phyloP scores from a whole-genome alignment of 371 early-diverging fungal genomes.

The Mortierella polycephala region DNA sequence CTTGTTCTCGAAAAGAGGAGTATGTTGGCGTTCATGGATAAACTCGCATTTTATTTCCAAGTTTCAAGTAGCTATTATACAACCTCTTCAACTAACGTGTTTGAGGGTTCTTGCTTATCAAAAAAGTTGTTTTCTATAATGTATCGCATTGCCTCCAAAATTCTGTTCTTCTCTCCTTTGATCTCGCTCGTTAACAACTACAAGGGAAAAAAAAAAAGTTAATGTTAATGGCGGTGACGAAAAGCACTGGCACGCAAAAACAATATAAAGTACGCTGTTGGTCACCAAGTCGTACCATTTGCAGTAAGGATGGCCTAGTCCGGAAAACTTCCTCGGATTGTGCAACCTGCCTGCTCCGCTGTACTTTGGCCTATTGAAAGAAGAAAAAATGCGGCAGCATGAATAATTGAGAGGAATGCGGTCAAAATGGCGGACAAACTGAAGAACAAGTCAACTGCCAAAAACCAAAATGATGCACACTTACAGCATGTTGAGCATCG shows the following conservation, averaged over 20 bases:
- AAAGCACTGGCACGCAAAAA: neutral
- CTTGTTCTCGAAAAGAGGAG: no score
- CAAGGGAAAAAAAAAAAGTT: neutral
- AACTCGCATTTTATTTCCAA: no score
- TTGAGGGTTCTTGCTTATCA: constrained; percentile 46
- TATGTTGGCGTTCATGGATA: no score
- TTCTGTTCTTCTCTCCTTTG: constrained; percentile 61
- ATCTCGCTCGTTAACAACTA: constrained; percentile 66
- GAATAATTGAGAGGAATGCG: neutral
- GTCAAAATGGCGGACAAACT: neutral
- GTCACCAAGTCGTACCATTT: constrained; percentile 49
- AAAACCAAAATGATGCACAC: neutral
- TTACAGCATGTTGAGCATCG: constrained; percentile 53
- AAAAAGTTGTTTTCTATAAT: constrained; percentile 82
- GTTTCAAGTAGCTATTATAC: no score
- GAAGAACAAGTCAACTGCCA: neutral
- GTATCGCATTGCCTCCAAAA: constrained; percentile 80
- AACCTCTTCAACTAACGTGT: constrained; percentile 24
- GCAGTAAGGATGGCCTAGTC: constrained; percentile 57
- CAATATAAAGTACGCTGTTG: neutral
- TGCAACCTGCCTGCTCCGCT: constrained; percentile 24
- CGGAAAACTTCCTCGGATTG: constrained; percentile 34
- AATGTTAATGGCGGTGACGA: no score
- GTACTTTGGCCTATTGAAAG: constrained; percentile 24
- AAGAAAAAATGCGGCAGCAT: neutral